Evolutionary conservation across 1,139 yeast species (phyloP).

Genomic region (Candida sanyaensis): DNA sequence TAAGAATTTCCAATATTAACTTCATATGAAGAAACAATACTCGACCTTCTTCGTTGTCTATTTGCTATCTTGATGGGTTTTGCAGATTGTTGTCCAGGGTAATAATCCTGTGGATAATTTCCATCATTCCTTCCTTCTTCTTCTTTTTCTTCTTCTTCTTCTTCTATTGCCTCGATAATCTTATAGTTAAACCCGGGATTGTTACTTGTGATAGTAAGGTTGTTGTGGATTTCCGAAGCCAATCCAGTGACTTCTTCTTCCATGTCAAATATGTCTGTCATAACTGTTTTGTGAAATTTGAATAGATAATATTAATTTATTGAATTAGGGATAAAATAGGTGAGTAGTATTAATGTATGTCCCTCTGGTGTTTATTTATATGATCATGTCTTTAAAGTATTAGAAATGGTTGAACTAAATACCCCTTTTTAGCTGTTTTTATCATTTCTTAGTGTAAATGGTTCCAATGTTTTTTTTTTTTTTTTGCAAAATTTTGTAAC

Average conservation of each 20-base stretch:
- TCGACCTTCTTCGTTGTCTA: constrained; percentile 17
- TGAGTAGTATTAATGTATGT: background rate
- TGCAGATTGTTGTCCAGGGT: constrained; percentile 6
- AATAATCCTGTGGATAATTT: constrained; percentile 8
- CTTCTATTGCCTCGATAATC: constrained; percentile 10
- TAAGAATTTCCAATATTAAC: constrained; percentile 15
- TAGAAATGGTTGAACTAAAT: background rate
- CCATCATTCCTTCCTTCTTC: constrained; percentile 2
- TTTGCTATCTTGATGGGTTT: constrained; percentile 11
- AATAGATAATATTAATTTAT: background rate
- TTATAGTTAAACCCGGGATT: constrained; percentile 11
- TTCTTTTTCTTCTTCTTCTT: constrained; percentile 6
- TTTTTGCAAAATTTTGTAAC: no score
- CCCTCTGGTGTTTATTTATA: background rate
- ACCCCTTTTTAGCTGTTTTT: background rate
- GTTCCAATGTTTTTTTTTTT: background rate
- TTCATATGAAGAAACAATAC: constrained; percentile 20
- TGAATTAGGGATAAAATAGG: background rate
- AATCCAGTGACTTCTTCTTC: constrained; percentile 12
- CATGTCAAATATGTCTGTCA: constrained; percentile 18
- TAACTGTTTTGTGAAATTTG: constrained; percentile 1
- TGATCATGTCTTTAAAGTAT: background rate
- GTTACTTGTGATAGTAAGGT: background rate
- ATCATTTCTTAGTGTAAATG: background rate
- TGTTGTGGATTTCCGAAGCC: constrained; percentile 2